phyloP scores from a whole-genome alignment of 176 grass and related monocot genomes.

The Melocanna baccifera region DNA sequence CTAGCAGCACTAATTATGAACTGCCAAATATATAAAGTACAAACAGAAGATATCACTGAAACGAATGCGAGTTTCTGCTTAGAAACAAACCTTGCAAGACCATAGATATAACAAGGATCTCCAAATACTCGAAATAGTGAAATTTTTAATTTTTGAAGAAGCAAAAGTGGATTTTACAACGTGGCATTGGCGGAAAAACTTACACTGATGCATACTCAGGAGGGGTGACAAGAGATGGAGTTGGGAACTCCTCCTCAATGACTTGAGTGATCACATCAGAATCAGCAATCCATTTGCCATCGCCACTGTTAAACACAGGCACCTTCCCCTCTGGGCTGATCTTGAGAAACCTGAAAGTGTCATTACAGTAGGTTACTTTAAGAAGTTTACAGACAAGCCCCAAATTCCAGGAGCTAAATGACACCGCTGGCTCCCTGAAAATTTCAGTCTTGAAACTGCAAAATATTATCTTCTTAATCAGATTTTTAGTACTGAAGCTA shows the following conservation, averaged over 20 bases:
- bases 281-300: conserved; percentile 74
- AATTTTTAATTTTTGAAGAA: no score
- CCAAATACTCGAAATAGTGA: not conserved
- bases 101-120: not conserved
- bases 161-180: not conserved
- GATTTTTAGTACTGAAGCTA: not conserved
- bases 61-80: not conserved
- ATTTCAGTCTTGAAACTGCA: not conserved
- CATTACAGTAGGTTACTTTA: not conserved
- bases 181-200: not conserved
- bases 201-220: conserved; percentile 73
- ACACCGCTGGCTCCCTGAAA: not conserved
- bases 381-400: not conserved
- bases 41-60: not conserved
- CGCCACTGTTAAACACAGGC: conserved; percentile 60
- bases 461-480: not conserved
- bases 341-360: conserved; percentile 62
- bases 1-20: not conserved
- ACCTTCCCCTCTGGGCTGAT: conserved; percentile 89
- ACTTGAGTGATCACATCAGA: conserved; percentile 79
- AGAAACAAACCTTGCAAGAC: not conserved
- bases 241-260: conserved; percentile 78
- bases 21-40: not conserved
- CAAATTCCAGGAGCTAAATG: not conserved
- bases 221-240: conserved; percentile 64